A percentile compares a stretch with the other conserved stretches of the same genome.
Conservation (phyloP, 495 filamentous ascomycete species). For the Talaromyces trachyspermus region DNA sequence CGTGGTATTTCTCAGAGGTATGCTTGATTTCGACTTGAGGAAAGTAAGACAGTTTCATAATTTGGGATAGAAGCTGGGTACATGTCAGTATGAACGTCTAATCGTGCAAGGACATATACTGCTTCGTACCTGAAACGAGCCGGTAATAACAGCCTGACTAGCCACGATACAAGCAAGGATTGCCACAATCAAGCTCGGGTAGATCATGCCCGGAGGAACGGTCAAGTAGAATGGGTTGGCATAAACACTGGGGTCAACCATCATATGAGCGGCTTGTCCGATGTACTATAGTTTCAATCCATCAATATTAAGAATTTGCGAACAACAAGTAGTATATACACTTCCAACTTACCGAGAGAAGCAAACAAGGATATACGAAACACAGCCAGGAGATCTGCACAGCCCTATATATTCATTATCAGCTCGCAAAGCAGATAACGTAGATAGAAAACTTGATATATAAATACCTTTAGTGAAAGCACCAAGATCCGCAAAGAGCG, state of each 20-base stretch:
- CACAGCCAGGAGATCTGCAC: conserved; percentile 60
- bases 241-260: conserved; percentile 49
- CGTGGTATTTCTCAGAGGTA: conserved; percentile 57
- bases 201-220: conserved; percentile 58
- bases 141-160: conserved; percentile 72
- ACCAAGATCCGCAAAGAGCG: conserved; percentile 67
- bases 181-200: conserved; percentile 56
- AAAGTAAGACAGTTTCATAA: conserved; percentile 69
- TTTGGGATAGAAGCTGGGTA: conserved; percentile 56
- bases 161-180: conserved; percentile 66
- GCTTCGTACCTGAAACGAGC: conserved; percentile 48
- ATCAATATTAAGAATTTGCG: neutral
- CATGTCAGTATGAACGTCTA: neutral
- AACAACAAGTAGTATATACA: neutral
- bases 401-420: conserved; percentile 26
- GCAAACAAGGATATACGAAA: conserved; percentile 58
- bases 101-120: no score
- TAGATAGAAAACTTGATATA: conserved; percentile 12
- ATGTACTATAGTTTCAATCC: conserved; percentile 38
- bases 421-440: neutral
- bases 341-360: conserved; percentile 41
- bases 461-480: conserved; percentile 47
- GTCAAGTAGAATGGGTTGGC: conserved; percentile 67
- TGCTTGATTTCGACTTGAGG: conserved; percentile 65
- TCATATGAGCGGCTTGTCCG: conserved; percentile 69